Evolutionary conservation across 2,329 filamentous ascomycete genomes (phyloP), one percentile per base, ranked within the genome.

Genomic region (Colletotrichum sp.): DNA sequence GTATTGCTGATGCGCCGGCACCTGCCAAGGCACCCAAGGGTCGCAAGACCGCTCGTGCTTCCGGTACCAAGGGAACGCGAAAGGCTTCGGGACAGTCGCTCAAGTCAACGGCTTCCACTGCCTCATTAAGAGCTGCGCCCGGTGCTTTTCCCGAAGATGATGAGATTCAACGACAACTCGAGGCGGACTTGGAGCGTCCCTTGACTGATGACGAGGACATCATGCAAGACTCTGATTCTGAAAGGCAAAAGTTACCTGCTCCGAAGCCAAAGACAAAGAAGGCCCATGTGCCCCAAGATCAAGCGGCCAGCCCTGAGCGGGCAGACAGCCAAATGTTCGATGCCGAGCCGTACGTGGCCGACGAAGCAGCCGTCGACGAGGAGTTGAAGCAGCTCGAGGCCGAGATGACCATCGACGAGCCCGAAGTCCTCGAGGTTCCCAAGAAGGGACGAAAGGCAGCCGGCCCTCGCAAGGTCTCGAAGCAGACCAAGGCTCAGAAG

Each of bases 131-230:
- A 44, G 81, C 80, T 5, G 82, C 85, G 7, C 80, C 86, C n/a
- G 84, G 84, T 18, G 83, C 83, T 6, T 83, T 90, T 13, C 89
- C 90, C 0, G 74, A 76, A 71, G 92, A 95, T 76, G 90, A 92
- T 2, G 93, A 94, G 77, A 89, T 95, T 49, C 92, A 95, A 68
- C 89, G 90, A 26, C 91, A 91, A 65, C 86, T 95, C 2, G 90
- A 94, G 80, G 92, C 90, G 3, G 93, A 94, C 73, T 87, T 95
- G 12, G 90, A 93, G 59, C 86, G 88, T 34, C 90, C 88, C 2
- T 80, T 90, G 30, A 89, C 87, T 3, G 89, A 92, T 34, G 88
- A 90, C 16, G 90, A 92, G 60, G 87, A 88, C 39, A 82, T 88
- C 9, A 84, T 84, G 6, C 84, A 85, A 8, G 86, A 89, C 73